Conservation (phyloP, 2,329 filamentous ascomycete genomes). For the Fusarium sp. region DNA sequence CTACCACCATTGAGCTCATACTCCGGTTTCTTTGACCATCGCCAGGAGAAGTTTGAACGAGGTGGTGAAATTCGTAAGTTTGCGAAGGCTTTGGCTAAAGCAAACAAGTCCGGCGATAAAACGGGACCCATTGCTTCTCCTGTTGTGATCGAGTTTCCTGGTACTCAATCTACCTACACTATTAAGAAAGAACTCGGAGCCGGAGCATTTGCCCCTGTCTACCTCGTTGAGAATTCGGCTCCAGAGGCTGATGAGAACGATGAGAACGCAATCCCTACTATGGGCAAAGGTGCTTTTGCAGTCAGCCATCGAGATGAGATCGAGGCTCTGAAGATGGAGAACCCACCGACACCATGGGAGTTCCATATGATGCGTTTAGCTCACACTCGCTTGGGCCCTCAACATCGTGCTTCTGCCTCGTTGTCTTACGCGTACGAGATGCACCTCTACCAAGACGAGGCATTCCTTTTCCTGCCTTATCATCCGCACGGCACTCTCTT, state of each 20-base stretch:
- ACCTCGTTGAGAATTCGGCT: conserved; percentile 83
- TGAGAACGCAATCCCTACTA: conserved; percentile 61
- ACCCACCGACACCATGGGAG: conserved; percentile 90
- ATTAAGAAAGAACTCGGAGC: conserved; percentile 89
- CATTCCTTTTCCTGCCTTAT: conserved; percentile 89
- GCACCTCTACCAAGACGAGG: conserved; percentile 91
- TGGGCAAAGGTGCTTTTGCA: conserved; percentile 74
- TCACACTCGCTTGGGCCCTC: conserved; percentile 79
- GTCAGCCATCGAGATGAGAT: conserved; percentile 68
- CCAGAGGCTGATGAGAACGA: conserved; percentile 61
- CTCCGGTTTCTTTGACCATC: conserved; percentile 83
- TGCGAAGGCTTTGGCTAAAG: conserved; percentile 74
- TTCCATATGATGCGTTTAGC: conserved; percentile 94
- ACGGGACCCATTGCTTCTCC: conserved; percentile 69
- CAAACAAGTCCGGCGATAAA: conserved; percentile 71
- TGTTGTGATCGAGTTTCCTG: conserved; percentile 76
- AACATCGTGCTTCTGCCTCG: conserved; percentile 79
- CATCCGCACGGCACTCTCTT: conserved; percentile 91
- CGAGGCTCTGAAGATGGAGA: conserved; percentile 95
- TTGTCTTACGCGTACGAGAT: conserved; percentile 89
- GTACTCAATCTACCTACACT: conserved; percentile 76
- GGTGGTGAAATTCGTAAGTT: conserved; percentile 85
- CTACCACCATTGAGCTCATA: conserved; percentile 81
- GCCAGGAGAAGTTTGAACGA: conserved; percentile 72
- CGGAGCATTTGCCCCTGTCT: conserved; percentile 95